Evolutionary conservation across 371 early-diverging fungal species (phyloP).

Genomic region (Mortierella polycephala): DNA sequence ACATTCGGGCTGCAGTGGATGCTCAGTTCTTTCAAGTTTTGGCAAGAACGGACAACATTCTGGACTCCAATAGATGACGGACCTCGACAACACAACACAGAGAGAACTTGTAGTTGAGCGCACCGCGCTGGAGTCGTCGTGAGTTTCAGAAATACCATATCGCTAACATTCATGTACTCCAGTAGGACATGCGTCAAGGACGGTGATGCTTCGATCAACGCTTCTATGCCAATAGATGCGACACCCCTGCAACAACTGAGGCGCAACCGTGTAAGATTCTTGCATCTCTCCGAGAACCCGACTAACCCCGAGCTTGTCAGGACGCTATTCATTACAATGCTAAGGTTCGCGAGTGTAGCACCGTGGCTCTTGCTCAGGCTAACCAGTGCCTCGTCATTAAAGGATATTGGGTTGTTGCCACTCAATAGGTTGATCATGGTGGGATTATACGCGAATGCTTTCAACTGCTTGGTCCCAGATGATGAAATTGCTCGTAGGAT

Average conservation of each 20-base stretch:
- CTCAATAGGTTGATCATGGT: no score
- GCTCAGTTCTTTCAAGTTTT: conserved; percentile 10
- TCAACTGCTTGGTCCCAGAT: neutral
- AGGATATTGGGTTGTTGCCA: no score
- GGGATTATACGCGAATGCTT: neutral
- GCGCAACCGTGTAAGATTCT: conserved; percentile 3
- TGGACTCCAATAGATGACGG: conserved; percentile 9
- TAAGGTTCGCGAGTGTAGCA: neutral
- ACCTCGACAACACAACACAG: neutral
- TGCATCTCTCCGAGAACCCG: neutral
- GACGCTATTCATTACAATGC: neutral
- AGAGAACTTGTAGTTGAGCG: neutral
- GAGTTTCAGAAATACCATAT: conserved; percentile 2
- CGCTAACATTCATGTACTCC: neutral
- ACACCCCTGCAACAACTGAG: conserved; percentile 7
- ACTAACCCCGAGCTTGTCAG: conserved; percentile 9
- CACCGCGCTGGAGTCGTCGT: conserved; percentile 5
- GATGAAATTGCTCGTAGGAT: conserved; percentile 6
- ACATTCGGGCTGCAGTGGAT: neutral
- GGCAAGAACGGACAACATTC: conserved; percentile 5
- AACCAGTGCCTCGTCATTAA: conserved; percentile 1
- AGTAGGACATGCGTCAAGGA: neutral
- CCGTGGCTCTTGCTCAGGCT: neutral
- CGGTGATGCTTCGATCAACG: conserved; percentile 11
- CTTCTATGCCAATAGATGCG: conserved; percentile 6